A percentile compares a stretch with the other conserved stretches of the same genome.
phyloP scores from a whole-genome alignment of 1,284 basidiomycete genomes.

The Naganishia cerealis region DNA sequence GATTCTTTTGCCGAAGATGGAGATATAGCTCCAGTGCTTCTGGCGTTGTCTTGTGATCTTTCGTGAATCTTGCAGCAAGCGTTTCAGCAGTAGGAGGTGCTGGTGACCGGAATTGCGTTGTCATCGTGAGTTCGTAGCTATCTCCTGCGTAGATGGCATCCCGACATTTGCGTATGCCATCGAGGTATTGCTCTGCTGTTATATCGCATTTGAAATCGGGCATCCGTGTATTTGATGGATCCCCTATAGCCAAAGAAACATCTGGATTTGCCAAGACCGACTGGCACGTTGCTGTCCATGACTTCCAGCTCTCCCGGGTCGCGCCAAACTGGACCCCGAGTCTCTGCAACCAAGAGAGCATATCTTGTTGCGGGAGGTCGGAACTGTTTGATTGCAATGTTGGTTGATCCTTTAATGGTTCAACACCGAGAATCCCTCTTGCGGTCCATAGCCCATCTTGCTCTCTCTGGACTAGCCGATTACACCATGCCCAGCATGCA shows the following conservation, averaged over 20 bases:
- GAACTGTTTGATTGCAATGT: neutral
- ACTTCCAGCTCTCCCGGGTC: slow-evolving; percentile 34
- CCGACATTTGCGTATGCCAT: slow-evolving; percentile 71
- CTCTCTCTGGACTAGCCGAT: slow-evolving; percentile 53
- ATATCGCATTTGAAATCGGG: slow-evolving; percentile 48
- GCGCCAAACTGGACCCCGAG: slow-evolving; percentile 44
- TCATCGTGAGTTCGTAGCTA: slow-evolving; percentile 94
- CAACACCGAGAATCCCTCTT: slow-evolving; percentile 48
- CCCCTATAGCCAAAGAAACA: neutral
- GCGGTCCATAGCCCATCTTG: slow-evolving; percentile 53
- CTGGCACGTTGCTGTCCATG: slow-evolving; percentile 20
- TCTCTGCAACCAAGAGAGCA: slow-evolving; percentile 44
- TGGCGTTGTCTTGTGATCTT: slow-evolving; percentile 22
- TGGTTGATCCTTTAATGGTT: slow-evolving; percentile 5
- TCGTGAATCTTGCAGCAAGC: neutral
- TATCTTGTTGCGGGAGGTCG: slow-evolving; percentile 30
- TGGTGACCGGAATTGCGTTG: slow-evolving; percentile 63
- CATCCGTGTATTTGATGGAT: slow-evolving; percentile 34
- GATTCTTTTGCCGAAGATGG: slow-evolving; percentile 72
- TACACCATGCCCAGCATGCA: slow-evolving; percentile 54
- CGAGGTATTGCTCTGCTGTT: slow-evolving; percentile 62
- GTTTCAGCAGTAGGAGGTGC: neutral
- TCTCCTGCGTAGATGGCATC: slow-evolving; percentile 78
- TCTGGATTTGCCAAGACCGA: neutral
- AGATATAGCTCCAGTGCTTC: slow-evolving; percentile 52